Evolutionary conservation across 169 alveolate species (phyloP).

Genomic region (Babesia caballi): DNA sequence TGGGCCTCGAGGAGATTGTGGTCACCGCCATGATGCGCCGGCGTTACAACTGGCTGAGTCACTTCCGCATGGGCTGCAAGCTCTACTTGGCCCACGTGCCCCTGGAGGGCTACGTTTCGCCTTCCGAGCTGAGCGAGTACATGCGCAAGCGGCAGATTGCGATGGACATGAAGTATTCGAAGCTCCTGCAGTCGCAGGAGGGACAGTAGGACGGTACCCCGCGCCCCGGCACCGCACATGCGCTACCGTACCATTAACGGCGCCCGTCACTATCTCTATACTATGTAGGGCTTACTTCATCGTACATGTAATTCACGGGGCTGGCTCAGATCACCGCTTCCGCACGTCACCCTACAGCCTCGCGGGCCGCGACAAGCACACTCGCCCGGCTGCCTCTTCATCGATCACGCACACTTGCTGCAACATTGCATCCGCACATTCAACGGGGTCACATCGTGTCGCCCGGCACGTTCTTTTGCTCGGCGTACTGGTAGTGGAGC

Average conservation of each 20-base stretch:
- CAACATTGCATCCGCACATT: too few relatives aligned
- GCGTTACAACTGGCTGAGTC: conserved; percentile 34
- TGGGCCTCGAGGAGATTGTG: conserved; percentile 25
- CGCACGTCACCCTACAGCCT: too few relatives aligned
- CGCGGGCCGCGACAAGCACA: too few relatives aligned
- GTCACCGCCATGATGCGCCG: conserved; percentile 13
- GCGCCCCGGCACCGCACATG: not conserved
- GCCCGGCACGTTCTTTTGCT: conserved; percentile 67
- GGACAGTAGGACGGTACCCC: not conserved
- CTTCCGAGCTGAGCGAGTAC: not conserved
- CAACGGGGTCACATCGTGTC: conserved; percentile 14
- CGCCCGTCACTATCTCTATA: not conserved
- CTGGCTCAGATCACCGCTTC: too few relatives aligned
- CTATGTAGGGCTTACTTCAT: not conserved
- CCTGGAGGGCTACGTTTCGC: conserved; percentile 19
- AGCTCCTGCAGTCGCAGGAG: conserved; percentile 8
- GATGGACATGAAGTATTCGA: conserved; percentile 20
- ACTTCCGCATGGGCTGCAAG: conserved; percentile 40
- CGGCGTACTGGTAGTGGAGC: conserved; percentile 84
- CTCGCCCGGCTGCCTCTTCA: too few relatives aligned
- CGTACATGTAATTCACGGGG: too few relatives aligned
- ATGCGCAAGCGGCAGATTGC: conserved; percentile 23
- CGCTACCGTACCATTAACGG: not conserved
- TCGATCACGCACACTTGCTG: too few relatives aligned
- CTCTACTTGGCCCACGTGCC: conserved; percentile 32